Conservation (phyloP, 2,329 filamentous ascomycete genomes). For the Microthyrium microscopicum region DNA sequence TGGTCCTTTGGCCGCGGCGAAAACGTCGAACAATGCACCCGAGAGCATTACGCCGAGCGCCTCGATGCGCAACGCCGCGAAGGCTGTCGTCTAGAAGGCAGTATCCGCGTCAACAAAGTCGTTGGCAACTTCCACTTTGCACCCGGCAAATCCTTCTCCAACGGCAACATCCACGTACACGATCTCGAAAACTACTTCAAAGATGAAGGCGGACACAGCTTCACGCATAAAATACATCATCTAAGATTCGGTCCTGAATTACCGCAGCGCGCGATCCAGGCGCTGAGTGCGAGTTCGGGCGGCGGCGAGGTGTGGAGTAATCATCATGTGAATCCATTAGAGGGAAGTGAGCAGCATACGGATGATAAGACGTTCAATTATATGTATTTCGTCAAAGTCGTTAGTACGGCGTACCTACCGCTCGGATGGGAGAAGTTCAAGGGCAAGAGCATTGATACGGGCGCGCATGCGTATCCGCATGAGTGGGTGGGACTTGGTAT, state of each 20-base stretch:
- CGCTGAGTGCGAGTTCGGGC: slow-evolving; percentile 39
- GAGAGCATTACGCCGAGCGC: slow-evolving; percentile 83
- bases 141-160: slow-evolving; percentile 87
- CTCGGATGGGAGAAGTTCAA: slow-evolving; percentile 57
- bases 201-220: slow-evolving; percentile 58
- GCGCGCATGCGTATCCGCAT: slow-evolving; percentile 21
- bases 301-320: slow-evolving; percentile 54
- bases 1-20: slow-evolving; percentile 94
- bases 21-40: slow-evolving; percentile 83
- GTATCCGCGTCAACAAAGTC: slow-evolving; percentile 92
- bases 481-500: slow-evolving; percentile 48
- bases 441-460: slow-evolving; percentile 16
- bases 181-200: slow-evolving; percentile 93
- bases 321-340: slow-evolving; percentile 84
- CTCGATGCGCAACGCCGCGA: slow-evolving; percentile 78
- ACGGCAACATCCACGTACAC: slow-evolving; percentile 92
- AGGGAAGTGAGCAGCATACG: slow-evolving; percentile 60
- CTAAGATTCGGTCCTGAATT: slow-evolving; percentile 88
- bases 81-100: slow-evolving; percentile 86
- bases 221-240: slow-evolving; percentile 75
- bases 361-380: slow-evolving; percentile 79
- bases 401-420: slow-evolving; percentile 85
- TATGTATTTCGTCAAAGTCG: slow-evolving; percentile 99
- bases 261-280: slow-evolving; percentile 42
- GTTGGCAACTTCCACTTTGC: slow-evolving; percentile 98